A percentile compares a stretch with the other conserved stretches of the same genome.
Conservation (phyloP, 1,139 yeast genomes). For the Kodamaea derodonti region DNA sequence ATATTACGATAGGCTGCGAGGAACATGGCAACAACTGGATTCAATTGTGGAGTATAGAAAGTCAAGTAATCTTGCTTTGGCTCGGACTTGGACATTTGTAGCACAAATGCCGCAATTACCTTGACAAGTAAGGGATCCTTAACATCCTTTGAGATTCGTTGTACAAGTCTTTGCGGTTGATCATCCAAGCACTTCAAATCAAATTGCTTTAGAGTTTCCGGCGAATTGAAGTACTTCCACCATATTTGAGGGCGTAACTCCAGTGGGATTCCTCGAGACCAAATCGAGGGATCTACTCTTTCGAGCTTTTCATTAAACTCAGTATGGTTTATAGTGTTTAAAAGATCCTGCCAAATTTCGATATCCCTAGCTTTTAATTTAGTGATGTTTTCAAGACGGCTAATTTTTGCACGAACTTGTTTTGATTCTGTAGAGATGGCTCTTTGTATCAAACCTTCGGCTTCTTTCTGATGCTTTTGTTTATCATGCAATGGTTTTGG, state of each 20-base stretch:
- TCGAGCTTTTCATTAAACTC: conserved; percentile 27
- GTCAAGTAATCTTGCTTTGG: background rate
- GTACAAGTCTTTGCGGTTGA: conserved; percentile 10
- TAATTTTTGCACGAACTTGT: conserved; percentile 26
- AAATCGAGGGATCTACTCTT: conserved; percentile 38
- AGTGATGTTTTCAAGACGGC: conserved; percentile 21
- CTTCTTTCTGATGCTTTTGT: conserved; percentile 52
- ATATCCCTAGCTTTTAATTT: conserved; percentile 32
- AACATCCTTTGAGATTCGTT: conserved; percentile 5
- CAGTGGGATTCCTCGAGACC: conserved; percentile 69
- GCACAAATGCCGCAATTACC: conserved; percentile 6
- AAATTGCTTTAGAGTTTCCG: conserved; percentile 2
- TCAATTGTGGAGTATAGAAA: conserved; percentile 23
- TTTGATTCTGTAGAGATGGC: conserved; percentile 42
- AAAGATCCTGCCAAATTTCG: conserved; percentile 41
- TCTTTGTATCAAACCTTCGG: conserved; percentile 45
- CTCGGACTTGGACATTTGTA: background rate
- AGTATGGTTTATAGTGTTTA: conserved; percentile 16
- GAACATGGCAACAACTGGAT: conserved; percentile 38
- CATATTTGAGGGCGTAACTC: conserved; percentile 47
- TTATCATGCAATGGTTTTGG: conserved; percentile 59
- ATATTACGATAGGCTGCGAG: conserved; percentile 32
- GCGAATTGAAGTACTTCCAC: conserved; percentile 25
- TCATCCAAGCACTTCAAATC: conserved; percentile 13
- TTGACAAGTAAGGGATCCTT: conserved; percentile 5